These are phyloP conservation scores for Lepidium aucheri DNA, from an alignment of 345 rosid genomes.

Conservation along the genomic window DNA sequence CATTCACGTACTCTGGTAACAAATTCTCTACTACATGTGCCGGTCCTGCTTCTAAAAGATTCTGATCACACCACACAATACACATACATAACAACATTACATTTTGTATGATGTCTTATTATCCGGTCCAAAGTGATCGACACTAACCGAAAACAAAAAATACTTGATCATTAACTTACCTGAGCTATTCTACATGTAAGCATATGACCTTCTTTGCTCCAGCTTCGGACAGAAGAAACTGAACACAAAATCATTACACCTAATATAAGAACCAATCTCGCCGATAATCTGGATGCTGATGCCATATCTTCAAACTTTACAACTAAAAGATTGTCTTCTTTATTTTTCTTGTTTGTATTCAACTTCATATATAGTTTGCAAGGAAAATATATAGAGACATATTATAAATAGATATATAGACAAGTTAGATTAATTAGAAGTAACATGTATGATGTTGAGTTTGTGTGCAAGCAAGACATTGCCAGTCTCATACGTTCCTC, in stretches of 20 bases:
- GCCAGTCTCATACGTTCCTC: slow-evolving; percentile 27
- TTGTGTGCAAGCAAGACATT: slow-evolving; percentile 55
- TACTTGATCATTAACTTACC: slow-evolving; percentile 36
- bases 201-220: slow-evolving; percentile 96
- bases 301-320: slow-evolving; percentile 6
- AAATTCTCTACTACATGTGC: slow-evolving; percentile 56
- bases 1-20: slow-evolving; percentile 71
- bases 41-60: slow-evolving; percentile 62
- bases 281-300: slow-evolving; percentile 9
- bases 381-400: neutral
- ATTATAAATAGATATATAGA: neutral
- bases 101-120: too few relatives aligned
- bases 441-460: slow-evolving; percentile 24
- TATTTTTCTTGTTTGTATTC: neutral
- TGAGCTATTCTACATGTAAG: slow-evolving; percentile 85
- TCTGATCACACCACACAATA: slow-evolving; percentile 21
- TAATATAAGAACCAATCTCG: slow-evolving; percentile 21
- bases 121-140: neutral
- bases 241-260: slow-evolving; percentile 27
- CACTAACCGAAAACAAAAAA: neutral
- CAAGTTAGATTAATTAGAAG: neutral
- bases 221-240: slow-evolving; percentile 38
- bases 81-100: neutral
- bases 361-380: slow-evolving; percentile 3
- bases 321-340: neutral